Conservation (phyloP, 2,329 filamentous ascomycete genomes). For the Neofusicoccum laricinum region DNA sequence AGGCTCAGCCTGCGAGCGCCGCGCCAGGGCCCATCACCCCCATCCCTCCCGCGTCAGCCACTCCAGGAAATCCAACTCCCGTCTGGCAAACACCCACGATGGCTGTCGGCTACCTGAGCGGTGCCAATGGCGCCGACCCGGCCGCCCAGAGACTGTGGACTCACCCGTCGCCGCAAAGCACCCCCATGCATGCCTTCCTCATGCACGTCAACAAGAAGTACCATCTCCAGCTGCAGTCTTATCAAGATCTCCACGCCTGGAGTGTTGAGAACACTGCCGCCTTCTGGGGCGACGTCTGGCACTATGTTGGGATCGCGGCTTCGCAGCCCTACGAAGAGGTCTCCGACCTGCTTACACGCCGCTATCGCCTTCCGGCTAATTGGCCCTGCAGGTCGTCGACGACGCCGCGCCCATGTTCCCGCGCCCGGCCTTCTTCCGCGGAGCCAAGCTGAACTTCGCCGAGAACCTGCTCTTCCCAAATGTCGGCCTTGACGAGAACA, state of each 20-base stretch:
- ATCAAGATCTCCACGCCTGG: slow-evolving; percentile 79
- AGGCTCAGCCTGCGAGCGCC: neutral
- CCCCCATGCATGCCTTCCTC: slow-evolving; percentile 71
- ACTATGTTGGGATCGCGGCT: slow-evolving; percentile 72
- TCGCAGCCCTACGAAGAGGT: slow-evolving; percentile 63
- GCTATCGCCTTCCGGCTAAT: neutral
- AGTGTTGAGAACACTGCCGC: slow-evolving; percentile 70
- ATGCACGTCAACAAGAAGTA: slow-evolving; percentile 67
- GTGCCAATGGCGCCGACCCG: neutral
- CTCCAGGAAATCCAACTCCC: neutral
- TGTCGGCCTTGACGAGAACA: slow-evolving; percentile 52
- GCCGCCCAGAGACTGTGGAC: slow-evolving; percentile 56
- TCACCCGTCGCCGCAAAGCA: slow-evolving; percentile 64
- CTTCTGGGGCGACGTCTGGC: slow-evolving; percentile 87
- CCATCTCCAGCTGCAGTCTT: slow-evolving; percentile 59
- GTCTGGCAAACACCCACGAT: neutral
- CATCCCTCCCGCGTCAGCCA: neutral
- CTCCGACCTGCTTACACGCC: neutral
- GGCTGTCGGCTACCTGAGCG: neutral
- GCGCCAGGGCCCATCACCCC: no score
- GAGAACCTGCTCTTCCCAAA: slow-evolving; percentile 87
- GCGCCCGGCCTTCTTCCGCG: slow-evolving; percentile 79
- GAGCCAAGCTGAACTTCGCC: slow-evolving; percentile 82
- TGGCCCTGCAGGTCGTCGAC: slow-evolving; percentile 60
- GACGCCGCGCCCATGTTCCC: slow-evolving; percentile 73